Evolutionary conservation across 2,329 filamentous ascomycete genomes (phyloP), one percentile per base, ranked within the genome.

Genomic region (Fusarium bulbicola): DNA sequence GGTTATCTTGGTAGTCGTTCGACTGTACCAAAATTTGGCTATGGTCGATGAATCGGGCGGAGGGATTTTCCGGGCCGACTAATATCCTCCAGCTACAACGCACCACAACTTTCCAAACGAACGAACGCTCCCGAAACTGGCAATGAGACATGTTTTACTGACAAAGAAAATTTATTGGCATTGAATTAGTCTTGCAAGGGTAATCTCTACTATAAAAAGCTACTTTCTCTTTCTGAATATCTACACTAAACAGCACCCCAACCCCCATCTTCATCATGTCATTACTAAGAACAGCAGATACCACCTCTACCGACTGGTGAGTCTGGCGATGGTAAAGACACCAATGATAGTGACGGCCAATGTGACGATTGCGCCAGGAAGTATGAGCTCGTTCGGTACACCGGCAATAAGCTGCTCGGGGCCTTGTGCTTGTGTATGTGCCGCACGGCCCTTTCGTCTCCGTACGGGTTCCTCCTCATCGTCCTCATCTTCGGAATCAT

Each of bases 301-400:
- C 57, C 74, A 52, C 40, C 71, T 75, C 80, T 84, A 89, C 79
- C 87, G 83, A 82, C 86, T 88, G 40, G 86, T 86, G 71, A 91
- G 85, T 73, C 95, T 91, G 68, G 93, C 91, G 78, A 99, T 90
- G 46, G 95, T 91, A 84, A 99, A 99, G 16, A 98, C 95, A 74
- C 93, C 94, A 45, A 97, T 88, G 82, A 99, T 97, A 42, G 97
- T 95, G 47, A 97, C 94, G 15, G 95, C 96, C 79, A 99, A 84
- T n/a, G 95, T 95, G 64, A 96, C 95, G 80, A 99, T 95, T 26
- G 96, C 96, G 74, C 96, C 96, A 0, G 96, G 96, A 46, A 98
- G 88, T 24, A 99, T 86, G 61, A 98, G 86, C 79, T 99, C 96
- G 79, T 99, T 99, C 14, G 96, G 95, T 39, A 99, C 93, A 61